Percentiles rank a stretch among this genome's conserved stretches.
phyloP scores from a whole-genome alignment of 2,329 filamentous ascomycete species.

The Cytospora schulzeri region DNA sequence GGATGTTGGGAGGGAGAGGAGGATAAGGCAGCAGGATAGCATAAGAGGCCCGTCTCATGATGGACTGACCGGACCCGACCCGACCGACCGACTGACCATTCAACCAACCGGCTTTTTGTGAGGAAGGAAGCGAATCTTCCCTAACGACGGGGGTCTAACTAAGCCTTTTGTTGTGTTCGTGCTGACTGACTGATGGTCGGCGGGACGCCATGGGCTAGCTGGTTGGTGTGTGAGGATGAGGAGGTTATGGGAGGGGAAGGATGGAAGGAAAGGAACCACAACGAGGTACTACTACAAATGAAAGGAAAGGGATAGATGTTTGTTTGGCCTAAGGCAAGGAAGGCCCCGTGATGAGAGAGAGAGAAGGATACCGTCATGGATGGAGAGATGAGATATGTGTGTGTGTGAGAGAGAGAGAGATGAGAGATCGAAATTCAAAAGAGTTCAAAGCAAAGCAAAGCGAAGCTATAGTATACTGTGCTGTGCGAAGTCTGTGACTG shows the following conservation, averaged over 20 bases:
- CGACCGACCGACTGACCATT: too few species aligned
- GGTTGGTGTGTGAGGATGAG: too few species aligned
- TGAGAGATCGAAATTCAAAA: not conserved
- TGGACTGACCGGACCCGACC: too few species aligned
- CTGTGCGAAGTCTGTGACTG: too few species aligned
- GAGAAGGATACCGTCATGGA: not conserved
- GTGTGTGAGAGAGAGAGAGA: too few species aligned
- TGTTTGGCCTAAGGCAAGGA: too few species aligned
- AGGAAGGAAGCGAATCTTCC: not conserved
- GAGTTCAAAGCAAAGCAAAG: not conserved
- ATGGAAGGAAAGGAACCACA: too few species aligned
- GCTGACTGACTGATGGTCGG: not conserved
- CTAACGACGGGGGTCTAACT: not conserved
- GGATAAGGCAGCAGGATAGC: not conserved
- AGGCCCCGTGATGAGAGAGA: not conserved
- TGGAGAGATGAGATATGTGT: not conserved
- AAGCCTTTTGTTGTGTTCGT: not conserved
- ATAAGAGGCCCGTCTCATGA: too few species aligned
- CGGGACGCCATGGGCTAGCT: not conserved
- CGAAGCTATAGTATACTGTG: too few species aligned
- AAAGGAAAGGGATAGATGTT: not conserved
- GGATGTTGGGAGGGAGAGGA: conserved; percentile 3
- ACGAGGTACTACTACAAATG: too few species aligned
- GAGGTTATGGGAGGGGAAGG: too few species aligned
- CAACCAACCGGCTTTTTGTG: not conserved